Evolutionary conservation across 306 rosid species (phyloP), one percentile per base, ranked within the genome.

Genomic region (Rubus parviflorus): DNA sequence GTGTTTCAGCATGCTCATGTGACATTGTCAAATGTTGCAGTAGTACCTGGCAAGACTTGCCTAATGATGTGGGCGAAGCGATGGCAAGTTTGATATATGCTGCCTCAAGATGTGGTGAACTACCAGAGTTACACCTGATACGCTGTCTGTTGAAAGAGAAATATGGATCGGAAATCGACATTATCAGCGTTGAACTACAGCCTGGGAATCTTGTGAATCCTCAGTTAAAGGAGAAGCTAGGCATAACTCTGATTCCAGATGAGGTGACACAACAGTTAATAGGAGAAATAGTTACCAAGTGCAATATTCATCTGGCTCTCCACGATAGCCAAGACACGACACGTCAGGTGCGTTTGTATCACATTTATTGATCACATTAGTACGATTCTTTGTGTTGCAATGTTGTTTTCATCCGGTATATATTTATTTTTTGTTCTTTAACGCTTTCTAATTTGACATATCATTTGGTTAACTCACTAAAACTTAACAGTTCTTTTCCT

Each of bases 31-130:
- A 42, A 20, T 20, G 22, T 3, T 56, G 51, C 41, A 41, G 20
- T 8, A 68, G 68, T 62, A 2, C 41, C 13, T n/a, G 57, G 54
- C 22, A 22, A 45, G 68, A 73, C 16, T 42, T 56, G 67, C 41
- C 67, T 8, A 4, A 17, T 15, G 41, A 67, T 66, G 77, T 41
- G 81, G 64, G 22, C 11, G 82, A 79, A 80, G 86, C 86, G 19
- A 12, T 73, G 13, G 82, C 82, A 14, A 85, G 79, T 79, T 48
- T 85, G 68, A 73, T 68, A 68, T 85, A 52, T 79, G 77, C 78
- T 67, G 84, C 75, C 57, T 85, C 78, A 61, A 82, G 86, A 69
- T 79, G 74, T 68, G 86, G 78, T 54, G 88, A 82, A 35, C 35
- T 85, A 64, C 76, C 82, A n/a, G 80, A 72, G 54, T 77, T 79